phyloP scores from a whole-genome alignment of 768 basidiomycete species.

The Lyophyllum shimeji region DNA sequence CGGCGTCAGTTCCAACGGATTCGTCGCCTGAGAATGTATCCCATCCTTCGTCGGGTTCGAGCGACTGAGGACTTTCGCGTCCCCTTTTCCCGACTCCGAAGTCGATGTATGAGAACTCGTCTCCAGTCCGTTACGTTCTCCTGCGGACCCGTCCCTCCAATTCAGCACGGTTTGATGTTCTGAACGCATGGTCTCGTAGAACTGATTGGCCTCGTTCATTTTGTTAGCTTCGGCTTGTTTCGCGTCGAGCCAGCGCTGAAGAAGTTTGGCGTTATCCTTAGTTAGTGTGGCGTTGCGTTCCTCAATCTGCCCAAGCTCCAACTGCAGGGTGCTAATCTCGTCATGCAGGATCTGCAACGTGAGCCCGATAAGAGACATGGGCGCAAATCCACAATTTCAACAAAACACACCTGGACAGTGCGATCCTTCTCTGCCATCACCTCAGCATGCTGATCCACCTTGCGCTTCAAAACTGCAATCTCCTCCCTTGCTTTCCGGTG shows the following conservation, averaged over 20 bases:
- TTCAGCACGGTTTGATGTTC: slow-evolving; percentile 61
- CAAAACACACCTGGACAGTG: slow-evolving; percentile 74
- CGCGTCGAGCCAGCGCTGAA: slow-evolving; percentile 96
- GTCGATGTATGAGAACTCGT: slow-evolving; percentile 29
- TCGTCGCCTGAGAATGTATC: slow-evolving; percentile 66
- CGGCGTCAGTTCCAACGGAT: slow-evolving; percentile 81
- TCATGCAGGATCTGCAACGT: slow-evolving; percentile 80
- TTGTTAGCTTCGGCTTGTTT: slow-evolving; percentile 91
- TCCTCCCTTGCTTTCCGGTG: slow-evolving; percentile 79
- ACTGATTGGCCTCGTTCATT: slow-evolving; percentile 92
- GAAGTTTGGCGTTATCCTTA: slow-evolving; percentile 91
- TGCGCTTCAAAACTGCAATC: slow-evolving; percentile 62
- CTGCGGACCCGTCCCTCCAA: slow-evolving; percentile 48
- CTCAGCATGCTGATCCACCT: slow-evolving; percentile 82
- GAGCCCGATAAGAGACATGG: slow-evolving; percentile 8
- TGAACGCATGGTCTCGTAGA: slow-evolving; percentile 86
- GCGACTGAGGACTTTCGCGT: slow-evolving; percentile 46
- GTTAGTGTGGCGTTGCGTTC: slow-evolving; percentile 84
- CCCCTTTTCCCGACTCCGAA: slow-evolving; percentile 71
- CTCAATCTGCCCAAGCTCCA: slow-evolving; percentile 89
- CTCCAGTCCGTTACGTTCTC: slow-evolving; percentile 27
- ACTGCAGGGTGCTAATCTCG: slow-evolving; percentile 87
- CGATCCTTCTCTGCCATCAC: slow-evolving; percentile 87
- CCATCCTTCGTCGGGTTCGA: slow-evolving; percentile 65
- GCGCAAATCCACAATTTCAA: slow-evolving; percentile 2